phyloP scores from a whole-genome alignment of 352 stramenopile genomes.

The Thraustochytrium sp. region DNA sequence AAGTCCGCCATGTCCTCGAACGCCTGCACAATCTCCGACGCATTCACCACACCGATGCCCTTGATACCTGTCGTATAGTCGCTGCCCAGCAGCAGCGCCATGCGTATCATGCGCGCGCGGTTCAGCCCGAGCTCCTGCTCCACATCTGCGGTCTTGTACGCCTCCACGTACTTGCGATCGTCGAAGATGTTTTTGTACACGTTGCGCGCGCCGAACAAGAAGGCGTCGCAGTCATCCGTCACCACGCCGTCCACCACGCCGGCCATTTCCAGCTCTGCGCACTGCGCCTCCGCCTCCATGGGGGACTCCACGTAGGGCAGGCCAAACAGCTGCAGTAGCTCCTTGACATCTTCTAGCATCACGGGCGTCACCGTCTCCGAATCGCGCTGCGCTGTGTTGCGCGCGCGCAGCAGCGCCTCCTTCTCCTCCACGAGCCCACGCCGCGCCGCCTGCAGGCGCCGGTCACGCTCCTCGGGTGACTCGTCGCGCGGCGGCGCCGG shows the following conservation, averaged over 20 bases:
- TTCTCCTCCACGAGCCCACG: not conserved
- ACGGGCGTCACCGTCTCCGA: slow-evolving; percentile 80
- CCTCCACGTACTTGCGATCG: slow-evolving; percentile 96
- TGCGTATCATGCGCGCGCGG: slow-evolving; percentile 73
- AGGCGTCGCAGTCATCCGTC: slow-evolving; percentile 91
- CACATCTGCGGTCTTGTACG: slow-evolving; percentile 86
- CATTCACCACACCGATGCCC: slow-evolving; percentile 82
- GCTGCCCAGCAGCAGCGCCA: slow-evolving; percentile 84
- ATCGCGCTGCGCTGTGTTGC: slow-evolving; percentile 26
- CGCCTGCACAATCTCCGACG: slow-evolving; percentile 73
- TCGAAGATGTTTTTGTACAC: slow-evolving; percentile 99
- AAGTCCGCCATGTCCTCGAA: slow-evolving; percentile 53
- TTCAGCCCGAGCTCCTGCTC: slow-evolving; percentile 82
- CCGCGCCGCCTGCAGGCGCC: not conserved
- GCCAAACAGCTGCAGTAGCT: slow-evolving; percentile 90
- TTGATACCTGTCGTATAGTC: slow-evolving; percentile 89
- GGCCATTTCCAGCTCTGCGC: slow-evolving; percentile 85
- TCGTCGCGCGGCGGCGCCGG: not conserved
- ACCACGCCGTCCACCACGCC: slow-evolving; percentile 95
- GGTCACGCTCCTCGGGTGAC: slow-evolving; percentile 9
- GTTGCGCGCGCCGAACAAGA: slow-evolving; percentile 85
- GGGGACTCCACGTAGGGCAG: slow-evolving; percentile 98
- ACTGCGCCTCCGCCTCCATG: slow-evolving; percentile 98
- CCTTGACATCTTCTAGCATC: slow-evolving; percentile 94
- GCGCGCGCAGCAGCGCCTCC: not conserved